These are phyloP conservation scores for Periconia sp. DNA, from an alignment of 2,329 filamentous ascomycete species.

Conservation along the genomic window DNA sequence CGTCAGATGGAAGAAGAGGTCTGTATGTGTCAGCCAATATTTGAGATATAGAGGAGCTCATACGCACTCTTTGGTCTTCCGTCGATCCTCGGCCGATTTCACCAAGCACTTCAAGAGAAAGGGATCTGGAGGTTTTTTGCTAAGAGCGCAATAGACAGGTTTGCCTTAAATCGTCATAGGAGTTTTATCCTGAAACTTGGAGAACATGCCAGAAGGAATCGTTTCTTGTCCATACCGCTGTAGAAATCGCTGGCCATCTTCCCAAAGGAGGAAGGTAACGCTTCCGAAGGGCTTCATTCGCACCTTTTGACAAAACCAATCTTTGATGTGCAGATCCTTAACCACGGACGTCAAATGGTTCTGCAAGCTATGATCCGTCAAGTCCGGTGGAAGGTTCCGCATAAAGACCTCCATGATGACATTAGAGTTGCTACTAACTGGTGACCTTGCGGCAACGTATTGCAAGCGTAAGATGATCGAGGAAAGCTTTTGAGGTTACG, in stretches of 20 bases:
- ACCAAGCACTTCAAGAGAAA: conserved; percentile 7
- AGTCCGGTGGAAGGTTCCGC: conserved; percentile 42
- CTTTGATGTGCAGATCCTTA: conserved; percentile 36
- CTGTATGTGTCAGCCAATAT: background rate
- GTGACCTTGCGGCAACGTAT: background rate
- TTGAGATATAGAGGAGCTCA: background rate
- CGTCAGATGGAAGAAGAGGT: background rate
- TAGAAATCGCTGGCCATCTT: conserved; percentile 44
- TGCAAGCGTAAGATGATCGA: no score
- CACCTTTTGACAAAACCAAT: conserved; percentile 48
- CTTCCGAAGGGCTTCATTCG: conserved; percentile 43
- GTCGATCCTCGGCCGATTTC: conserved; percentile 8
- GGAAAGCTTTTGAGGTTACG: no score
- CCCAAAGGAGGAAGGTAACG: conserved; percentile 47
- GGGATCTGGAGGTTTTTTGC: conserved; percentile 6
- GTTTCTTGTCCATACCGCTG: background rate
- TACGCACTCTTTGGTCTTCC: conserved; percentile 3
- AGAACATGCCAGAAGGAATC: background rate
- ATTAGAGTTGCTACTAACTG: background rate
- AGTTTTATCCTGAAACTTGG: background rate
- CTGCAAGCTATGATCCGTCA: conserved; percentile 45
- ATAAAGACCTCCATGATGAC: conserved; percentile 53
- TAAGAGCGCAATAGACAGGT: conserved; percentile 4
- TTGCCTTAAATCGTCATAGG: conserved; percentile 5
- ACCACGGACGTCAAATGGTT: conserved; percentile 42